phyloP scores from a whole-genome alignment of 805 yeast species.

The Metschnikowia hibisci region DNA sequence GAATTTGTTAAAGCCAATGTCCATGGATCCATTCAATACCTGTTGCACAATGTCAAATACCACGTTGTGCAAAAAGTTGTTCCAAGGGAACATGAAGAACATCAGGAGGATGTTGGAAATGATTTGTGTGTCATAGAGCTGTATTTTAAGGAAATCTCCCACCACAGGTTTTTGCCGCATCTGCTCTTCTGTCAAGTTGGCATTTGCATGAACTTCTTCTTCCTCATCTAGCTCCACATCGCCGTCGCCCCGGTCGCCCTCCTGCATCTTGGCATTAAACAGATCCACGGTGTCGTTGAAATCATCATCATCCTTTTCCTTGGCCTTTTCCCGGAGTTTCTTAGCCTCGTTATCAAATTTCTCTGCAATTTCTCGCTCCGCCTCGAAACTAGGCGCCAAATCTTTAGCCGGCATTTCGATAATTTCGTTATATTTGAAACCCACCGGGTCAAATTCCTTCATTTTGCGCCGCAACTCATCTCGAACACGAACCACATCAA shows the following conservation, averaged over 20 bases:
- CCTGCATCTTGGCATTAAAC: constrained; percentile 26
- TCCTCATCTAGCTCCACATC: constrained; percentile 29
- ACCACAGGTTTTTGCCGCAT: constrained; percentile 41
- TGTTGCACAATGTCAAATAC: constrained; percentile 47
- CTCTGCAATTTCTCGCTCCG: constrained; percentile 17
- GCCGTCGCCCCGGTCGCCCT: constrained; percentile 21
- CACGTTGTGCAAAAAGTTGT: constrained; percentile 44
- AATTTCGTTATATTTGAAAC: constrained; percentile 44
- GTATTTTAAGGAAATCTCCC: constrained; percentile 41
- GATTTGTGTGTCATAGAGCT: constrained; percentile 42
- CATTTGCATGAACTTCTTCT: constrained; percentile 42
- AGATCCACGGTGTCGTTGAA: constrained; percentile 37
- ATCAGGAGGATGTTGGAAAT: constrained; percentile 38
- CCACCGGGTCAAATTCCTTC: constrained; percentile 42
- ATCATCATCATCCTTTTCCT: constrained; percentile 10
- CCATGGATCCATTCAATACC: constrained; percentile 46
- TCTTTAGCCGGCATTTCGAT: constrained; percentile 31
- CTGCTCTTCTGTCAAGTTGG: constrained; percentile 41
- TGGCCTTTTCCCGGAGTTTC: constrained; percentile 9
- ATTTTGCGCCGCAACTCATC: constrained; percentile 36
- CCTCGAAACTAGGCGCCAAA: constrained; percentile 16
- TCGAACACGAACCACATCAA: constrained; percentile 36
- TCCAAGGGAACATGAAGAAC: constrained; percentile 47
- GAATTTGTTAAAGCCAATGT: constrained; percentile 45
- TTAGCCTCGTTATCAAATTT: constrained; percentile 16